Percentiles rank a stretch among this genome's conserved stretches.
phyloP scores from a whole-genome alignment of 225 moss, liverwort and hornwort genomes.

The Neckera pumila region DNA sequence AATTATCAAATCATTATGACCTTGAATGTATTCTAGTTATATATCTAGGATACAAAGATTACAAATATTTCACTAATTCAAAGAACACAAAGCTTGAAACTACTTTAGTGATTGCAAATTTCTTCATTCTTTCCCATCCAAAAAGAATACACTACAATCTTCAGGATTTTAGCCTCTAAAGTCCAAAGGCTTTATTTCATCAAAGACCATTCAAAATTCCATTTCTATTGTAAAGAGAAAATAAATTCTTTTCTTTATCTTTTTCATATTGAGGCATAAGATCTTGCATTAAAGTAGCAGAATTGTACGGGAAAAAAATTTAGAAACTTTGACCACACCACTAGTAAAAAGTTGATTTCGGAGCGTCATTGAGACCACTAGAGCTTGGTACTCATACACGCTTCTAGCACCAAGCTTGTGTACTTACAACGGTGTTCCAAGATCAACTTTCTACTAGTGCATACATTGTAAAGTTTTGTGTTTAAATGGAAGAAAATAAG shows the following conservation, averaged over 20 bases:
- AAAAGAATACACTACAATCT: neutral
- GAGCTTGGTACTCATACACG: rapidly evolving
- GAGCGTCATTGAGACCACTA: rapidly evolving
- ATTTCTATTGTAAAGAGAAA: neutral
- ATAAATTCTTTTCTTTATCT: neutral
- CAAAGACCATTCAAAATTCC: neutral
- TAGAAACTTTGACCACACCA: neutral
- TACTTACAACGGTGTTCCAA: neutral
- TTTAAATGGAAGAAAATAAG: neutral
- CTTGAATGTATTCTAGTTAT: neutral
- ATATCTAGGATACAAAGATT: neutral
- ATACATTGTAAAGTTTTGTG: neutral
- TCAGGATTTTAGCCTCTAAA: neutral
- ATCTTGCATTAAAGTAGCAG: neutral
- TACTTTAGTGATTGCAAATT: neutral
- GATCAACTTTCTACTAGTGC: neutral
- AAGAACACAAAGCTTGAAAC: neutral
- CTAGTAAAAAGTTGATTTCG: neutral
- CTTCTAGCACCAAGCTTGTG: neutral
- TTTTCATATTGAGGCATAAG: rapidly evolving
- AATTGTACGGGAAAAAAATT: no score
- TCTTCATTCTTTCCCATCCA: neutral
- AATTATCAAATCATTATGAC: neutral
- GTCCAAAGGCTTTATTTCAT: neutral
- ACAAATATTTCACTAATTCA: neutral